Evolutionary conservation across 495 filamentous ascomycete genomes (phyloP), one percentile per base, ranked within the genome.

Genomic region (Aspergillus baeticus): DNA sequence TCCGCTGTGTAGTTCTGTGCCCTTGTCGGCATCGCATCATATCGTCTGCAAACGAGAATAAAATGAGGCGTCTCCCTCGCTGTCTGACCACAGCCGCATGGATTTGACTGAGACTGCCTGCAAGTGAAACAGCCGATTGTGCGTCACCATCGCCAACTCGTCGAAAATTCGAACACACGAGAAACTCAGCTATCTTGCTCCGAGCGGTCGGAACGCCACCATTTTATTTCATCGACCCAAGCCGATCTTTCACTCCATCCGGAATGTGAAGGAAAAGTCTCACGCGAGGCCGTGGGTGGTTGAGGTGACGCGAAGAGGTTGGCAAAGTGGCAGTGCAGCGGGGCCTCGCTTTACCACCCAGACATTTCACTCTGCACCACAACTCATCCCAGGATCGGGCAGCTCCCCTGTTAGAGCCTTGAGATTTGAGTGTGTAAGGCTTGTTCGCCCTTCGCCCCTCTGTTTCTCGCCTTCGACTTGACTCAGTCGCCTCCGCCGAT

Each of bases 291-390:
- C 10, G 14, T 6, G 13, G 15, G 26, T 1, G 34, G 47, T 50
- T 38, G 7, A 33, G 47, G 47, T 50, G 34, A 38, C 47, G 42
- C 42, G 23, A 29, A 31, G 13, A 29, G n/a, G 34, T 36, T 38
- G 34, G 47, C 34, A 50, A 29, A 8, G 47, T 38, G 47, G 47
- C 47, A 50, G 47, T 50, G 47, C 47, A 50, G 47, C 47, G 47
- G 47, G 47, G 34, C 18, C 18, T n/a, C 5, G 26, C 22, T 21
- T 13, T 18, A 22, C 10, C 39, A 43, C 39, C 18, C 20, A n/a
- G 18, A 14, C 26, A 17, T 18, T 10, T 47, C 17, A 8, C 15
- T 10, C 15, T 33, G 26, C 26, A 47, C 11, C 14, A 21, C 22
- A 5, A 22, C 23, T 7, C 23, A 49, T 20, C 20, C 36, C 44